Evolutionary conservation across 352 stramenopile species (phyloP), one percentile per base, ranked within the genome.

Genomic region (Pythium sp.): DNA sequence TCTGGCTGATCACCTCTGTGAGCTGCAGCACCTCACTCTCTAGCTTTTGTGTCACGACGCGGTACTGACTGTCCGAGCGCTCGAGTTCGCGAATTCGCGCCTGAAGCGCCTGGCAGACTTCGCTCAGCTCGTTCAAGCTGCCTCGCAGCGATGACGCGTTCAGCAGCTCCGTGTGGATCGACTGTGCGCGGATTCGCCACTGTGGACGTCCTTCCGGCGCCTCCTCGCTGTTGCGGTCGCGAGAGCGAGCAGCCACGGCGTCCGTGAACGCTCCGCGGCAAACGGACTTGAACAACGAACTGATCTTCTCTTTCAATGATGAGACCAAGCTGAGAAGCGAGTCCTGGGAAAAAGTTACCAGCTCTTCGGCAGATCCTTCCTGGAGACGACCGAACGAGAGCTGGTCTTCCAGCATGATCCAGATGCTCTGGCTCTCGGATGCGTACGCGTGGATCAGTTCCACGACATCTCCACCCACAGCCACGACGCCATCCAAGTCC

Each of bases 201-300:
- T 90, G 81, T 6, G 85, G 81, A 0, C 80, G 80, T 0, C 81
- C 77, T 66, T 78, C 73, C 2, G 58, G 43, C 20, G 47, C 49
- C 32, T 60, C 51, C 24, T 64, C 20, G 70, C 76, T 62, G 41
- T 68, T 72, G 8, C 69, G 62, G 15, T 71, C 68, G 11, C 73
- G 75, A 28, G 72, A 69, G 26, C 78, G 80, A 14, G 79, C 78
- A 24, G 81, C 84, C 26, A 91, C 81, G 0, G 86, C 84, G 70
- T 95, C 87, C 0, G 82, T 91, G 60, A 95, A 91, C 2, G 84
- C 80, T 20, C 87, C 87, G 36, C 87, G 82, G 34, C 84, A 92
- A n/a, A 92, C 86, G 15, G 82, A 63, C 64, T 95, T 95, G 71
- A 86, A 92, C 24, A 93, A 62, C 43, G 79, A 74, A 0, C 78